Base-by-base conservation (phyloP, 1,139 yeast species). In the Nakaseomyces nivariensis region DNA sequence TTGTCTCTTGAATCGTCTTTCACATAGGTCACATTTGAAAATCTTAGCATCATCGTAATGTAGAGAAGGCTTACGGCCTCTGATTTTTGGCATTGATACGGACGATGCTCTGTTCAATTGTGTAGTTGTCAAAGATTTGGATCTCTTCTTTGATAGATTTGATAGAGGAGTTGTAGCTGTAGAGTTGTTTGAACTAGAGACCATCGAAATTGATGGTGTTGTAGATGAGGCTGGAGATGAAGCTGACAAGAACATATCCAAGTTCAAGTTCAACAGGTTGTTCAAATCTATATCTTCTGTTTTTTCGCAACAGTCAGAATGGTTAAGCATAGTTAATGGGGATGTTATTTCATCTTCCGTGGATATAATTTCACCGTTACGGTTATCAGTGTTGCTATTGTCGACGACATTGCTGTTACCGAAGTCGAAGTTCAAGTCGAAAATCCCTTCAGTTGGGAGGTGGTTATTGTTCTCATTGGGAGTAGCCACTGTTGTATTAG, bases 1-100 rank as follows among this genome's bases (percentile, higher is more conserved):
- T 63, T 82, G 88, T 56, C 94, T 76, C 61, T 82, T 79, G 69
- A 85, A 85, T 50, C 84, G 67, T 59, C 85, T 70, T 46, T 78
- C 73, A 59, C 87, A 81, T 40, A 58, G 60, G 5, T 66, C 67
- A 56, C 72, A 72, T 29, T 64, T 71, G 58, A 62, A 71, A 37
- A 65, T 68, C 53, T 69, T 69, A 1, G 68, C 52, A 8, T 68
- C 64, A 50, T 69, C 72, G 22, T 58, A 55, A 22, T 67, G 67
- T 41, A 68, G 54, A 8, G 72, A 66, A 1, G 73, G 73, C 54
- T 71, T 71, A 31, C 74, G 58, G 13, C 74, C 74, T 36, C 73
- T 58, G 17, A 68, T 63, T 43, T 67, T 63, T 10, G 67, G 67
- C 63, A 36, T 25, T 1, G 31, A 38, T 5, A 38, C 31, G 7